Evolutionary conservation across 1,284 basidiomycete genomes (phyloP), one percentile per base, ranked within the genome.

Genomic region (Microbotryum scabiosae): DNA sequence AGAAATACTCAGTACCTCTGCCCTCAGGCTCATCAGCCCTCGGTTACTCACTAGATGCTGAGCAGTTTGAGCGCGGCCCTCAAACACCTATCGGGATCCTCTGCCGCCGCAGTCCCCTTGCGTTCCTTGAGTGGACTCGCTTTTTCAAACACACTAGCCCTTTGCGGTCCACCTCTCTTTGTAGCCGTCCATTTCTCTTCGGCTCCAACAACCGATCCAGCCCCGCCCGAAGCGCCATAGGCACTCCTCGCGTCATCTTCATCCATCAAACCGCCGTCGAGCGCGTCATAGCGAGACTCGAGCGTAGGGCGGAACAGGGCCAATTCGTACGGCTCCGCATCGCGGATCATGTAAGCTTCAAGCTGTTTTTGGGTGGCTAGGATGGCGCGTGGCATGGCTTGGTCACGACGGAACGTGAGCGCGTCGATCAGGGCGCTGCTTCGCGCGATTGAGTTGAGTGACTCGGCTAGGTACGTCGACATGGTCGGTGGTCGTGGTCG

Each of bases 291-390:
- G 55, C 52, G 50, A 41, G 14, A n/a, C 30, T 52, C 51, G 51
- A 41, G 36, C 36, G 36, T 41, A 41, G 36, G 46, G 56, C 18
- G 57, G 60, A 68, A 71, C 5, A 69, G 54, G 0, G 62, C 64
- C 20, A 61, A 57, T 48, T 71, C 69, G 47, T 65, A 58, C 6
- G 66, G 63, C 10, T 59, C 60, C 5, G 68, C 65, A 49, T 71
- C 69, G n/a, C 69, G 63, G 10, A 71, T 57, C 46, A 58, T 51
- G 30, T 50, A 51, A 14, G 63, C 54, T 52, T 71, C 69, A 48
- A 67, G 68, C 16, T 49, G 49, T 20, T 54, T 61, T 26, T 62
- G 55, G 12, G 61, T 10, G 1, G 62, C 32, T 47, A 71, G 57
- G 26, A 64, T 66, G 28, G 64, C 56, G 26, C 36, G 45, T 1